Base-by-base conservation (phyloP, 306 rosid genomes). In the Casuarina glauca region DNA sequence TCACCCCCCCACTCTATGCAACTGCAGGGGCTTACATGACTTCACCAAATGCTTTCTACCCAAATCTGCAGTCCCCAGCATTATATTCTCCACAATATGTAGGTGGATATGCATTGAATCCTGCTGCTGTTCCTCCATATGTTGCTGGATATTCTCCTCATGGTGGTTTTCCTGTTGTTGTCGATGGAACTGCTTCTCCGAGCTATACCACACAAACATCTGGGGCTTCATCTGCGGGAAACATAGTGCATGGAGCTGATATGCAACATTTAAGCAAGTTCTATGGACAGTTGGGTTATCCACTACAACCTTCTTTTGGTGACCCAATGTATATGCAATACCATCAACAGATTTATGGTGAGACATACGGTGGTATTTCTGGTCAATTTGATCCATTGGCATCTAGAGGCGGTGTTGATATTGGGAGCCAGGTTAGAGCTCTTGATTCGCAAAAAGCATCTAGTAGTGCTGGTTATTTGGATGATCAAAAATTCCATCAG, bases 1-100 rank as follows among this genome's bases (percentile, higher is more conserved):
- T 86, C 70, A 82, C 90, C 50, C 89, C 88, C 54, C 91, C 93
- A 26, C 78, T 89, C 55, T 87, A 85, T 83, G 87, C 93, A 17
- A 57, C 87, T 35, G 81, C 86, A 75, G 87, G 88, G 50, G 88
- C 88, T 61, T 89, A 87, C 75, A 73, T 86, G 87, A 62, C 86
- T 64, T 78, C 90, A 53, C 44, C 83, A 73, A 86, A 83, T 84
- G 80, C 87, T 16, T 84, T 67, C 76, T 86, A 84, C 46, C 9
- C 82, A 48, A 81, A 81, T 69, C 17, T 86, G 66, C 90, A 76
- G 70, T 76, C 84, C 60, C 68, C 84, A 3, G 80, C 82, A 48
- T 12, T 84, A 45, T 86, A 83, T 76, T 9, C 86, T 71, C 84
- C 87, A 0, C 86, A 81, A 64, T 86, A 75, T 79, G 78, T 79